phyloP scores from a whole-genome alignment of 2,329 filamentous ascomycete species.

The Aureobasidium namibiae region DNA sequence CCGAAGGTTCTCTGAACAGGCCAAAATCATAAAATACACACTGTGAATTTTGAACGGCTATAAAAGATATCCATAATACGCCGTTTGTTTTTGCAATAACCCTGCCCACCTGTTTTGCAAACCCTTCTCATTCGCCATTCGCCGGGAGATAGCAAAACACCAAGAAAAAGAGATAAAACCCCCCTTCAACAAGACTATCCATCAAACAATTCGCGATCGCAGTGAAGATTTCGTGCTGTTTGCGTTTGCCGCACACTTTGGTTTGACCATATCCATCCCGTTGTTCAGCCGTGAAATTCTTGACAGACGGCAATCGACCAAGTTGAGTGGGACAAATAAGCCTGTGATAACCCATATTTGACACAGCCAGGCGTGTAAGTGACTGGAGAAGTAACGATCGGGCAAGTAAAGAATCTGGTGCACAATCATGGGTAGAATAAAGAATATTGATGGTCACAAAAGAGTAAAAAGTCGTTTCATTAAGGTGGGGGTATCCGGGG shows the following conservation, averaged over 20 bases:
- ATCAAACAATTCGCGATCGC: background rate
- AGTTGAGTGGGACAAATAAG: background rate
- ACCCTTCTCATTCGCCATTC: background rate
- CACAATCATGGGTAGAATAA: background rate
- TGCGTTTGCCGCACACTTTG: background rate
- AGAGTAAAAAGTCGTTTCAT: conserved; percentile 13
- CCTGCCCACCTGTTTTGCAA: background rate
- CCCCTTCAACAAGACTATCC: background rate
- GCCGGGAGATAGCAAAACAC: background rate
- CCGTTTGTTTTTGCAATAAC: background rate
- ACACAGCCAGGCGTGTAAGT: background rate
- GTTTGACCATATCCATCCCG: background rate
- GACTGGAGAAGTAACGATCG: background rate
- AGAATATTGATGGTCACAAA: conserved; percentile 7
- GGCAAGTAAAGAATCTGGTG: background rate
- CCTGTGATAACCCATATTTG: background rate
- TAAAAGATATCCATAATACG: conserved; percentile 3
- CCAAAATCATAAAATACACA: background rate
- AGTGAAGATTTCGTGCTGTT: background rate
- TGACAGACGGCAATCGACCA: background rate
- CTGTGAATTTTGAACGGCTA: background rate
- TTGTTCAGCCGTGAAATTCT: background rate
- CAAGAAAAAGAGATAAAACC: background rate
- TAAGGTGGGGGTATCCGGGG: conserved; percentile 13
- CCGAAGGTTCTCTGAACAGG: too few species aligned